Evolutionary conservation across 2,329 filamentous ascomycete species (phyloP).

Genomic region (Fusarium graminum): DNA sequence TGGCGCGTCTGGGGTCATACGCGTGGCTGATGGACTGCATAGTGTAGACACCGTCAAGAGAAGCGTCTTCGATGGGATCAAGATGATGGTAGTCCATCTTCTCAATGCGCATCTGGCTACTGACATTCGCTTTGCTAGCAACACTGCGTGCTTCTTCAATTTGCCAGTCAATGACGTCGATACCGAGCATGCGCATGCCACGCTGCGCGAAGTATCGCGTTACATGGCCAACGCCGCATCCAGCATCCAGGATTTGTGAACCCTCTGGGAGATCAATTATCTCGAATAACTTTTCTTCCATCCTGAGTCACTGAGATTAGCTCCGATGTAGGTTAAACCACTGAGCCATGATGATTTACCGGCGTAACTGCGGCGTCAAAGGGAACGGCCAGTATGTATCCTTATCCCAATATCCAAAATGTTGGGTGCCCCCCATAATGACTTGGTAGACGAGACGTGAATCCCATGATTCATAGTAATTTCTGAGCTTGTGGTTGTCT

Average conservation of each 20-base stretch:
- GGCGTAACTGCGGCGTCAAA: background rate
- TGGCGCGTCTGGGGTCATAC: background rate
- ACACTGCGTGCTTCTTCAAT: conserved; percentile 1
- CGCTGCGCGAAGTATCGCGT: background rate
- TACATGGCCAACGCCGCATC: conserved; percentile 5
- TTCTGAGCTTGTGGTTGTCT: background rate
- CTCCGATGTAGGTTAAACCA: too few relatives aligned
- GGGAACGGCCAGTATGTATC: conserved; percentile 14
- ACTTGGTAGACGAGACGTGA: conserved; percentile 6
- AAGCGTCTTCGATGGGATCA: background rate
- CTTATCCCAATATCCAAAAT: conserved; percentile 12
- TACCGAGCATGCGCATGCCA: conserved; percentile 4
- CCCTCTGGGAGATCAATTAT: background rate
- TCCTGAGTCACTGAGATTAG: background rate
- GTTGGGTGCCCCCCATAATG: conserved; percentile 8
- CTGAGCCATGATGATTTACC: background rate
- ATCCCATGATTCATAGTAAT: conserved; percentile 12
- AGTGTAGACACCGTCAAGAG: conserved; percentile 3
- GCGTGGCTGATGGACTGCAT: conserved; percentile 5
- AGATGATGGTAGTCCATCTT: conserved; percentile 9
- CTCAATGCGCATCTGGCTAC: background rate
- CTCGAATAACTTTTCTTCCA: conserved; percentile 6
- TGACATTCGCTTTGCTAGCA: background rate
- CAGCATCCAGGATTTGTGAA: conserved; percentile 7
- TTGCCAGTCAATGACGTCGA: conserved; percentile 1